These are phyloP conservation scores for Esteya vermicola DNA, from an alignment of 2,329 filamentous ascomycete species.

Conservation along the genomic window DNA sequence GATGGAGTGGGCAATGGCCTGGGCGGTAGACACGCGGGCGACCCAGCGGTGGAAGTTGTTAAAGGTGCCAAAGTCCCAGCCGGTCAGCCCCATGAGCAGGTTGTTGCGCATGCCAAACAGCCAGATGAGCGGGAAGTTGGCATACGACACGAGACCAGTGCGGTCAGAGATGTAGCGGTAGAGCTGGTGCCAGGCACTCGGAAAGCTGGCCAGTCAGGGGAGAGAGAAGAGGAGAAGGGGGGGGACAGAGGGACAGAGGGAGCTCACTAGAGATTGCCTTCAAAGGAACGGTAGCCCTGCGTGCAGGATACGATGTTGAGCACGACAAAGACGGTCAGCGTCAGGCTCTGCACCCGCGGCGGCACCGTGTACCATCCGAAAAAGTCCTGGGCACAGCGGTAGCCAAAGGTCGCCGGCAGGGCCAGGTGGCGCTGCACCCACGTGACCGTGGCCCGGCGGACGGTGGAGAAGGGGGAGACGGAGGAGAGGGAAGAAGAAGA, in stretches of 20 bases:
- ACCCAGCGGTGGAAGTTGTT: slow-evolving; percentile 56
- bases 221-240: neutral
- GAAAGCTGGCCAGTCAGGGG: slow-evolving; percentile 4
- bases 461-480: too few species aligned
- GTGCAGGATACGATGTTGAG: slow-evolving; percentile 7
- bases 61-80: slow-evolving; percentile 54
- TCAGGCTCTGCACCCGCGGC: slow-evolving; percentile 10
- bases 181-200: slow-evolving; percentile 3
- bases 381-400: slow-evolving; percentile 25
- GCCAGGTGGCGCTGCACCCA: slow-evolving; percentile 6
- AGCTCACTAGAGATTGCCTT: slow-evolving; percentile 11
- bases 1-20: slow-evolving; percentile 49
- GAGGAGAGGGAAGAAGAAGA: too few species aligned
- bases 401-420: slow-evolving; percentile 23
- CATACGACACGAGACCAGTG: slow-evolving; percentile 9
- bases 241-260: neutral
- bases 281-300: slow-evolving; percentile 9
- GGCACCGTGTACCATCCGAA: slow-evolving; percentile 19
- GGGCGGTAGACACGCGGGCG: slow-evolving; percentile 44
- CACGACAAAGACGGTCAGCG: slow-evolving; percentile 5
- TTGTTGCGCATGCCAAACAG: slow-evolving; percentile 56
- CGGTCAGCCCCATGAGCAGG: slow-evolving; percentile 49
- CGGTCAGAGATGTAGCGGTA: slow-evolving; percentile 11
- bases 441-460: too few species aligned
- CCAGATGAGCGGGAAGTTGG: slow-evolving; percentile 11